These are phyloP conservation scores for Podospora bellae-mahoneyi DNA, from an alignment of 495 filamentous ascomycete genomes.

Conservation along the genomic window DNA sequence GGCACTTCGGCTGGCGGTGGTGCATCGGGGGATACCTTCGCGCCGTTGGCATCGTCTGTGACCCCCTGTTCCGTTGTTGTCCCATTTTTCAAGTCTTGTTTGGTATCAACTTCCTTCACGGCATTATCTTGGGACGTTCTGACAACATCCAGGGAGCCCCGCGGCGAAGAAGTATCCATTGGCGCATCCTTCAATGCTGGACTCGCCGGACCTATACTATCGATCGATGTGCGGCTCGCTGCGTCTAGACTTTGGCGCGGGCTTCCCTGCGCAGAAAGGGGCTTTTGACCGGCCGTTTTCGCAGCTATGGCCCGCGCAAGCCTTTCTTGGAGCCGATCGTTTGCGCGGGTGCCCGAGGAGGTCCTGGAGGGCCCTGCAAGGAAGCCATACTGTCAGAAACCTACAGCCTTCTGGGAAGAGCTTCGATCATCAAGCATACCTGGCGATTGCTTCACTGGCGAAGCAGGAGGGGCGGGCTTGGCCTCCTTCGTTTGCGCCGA, in stretches of 20 bases:
- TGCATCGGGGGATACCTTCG: constrained; percentile 12
- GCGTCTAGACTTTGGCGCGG: constrained; percentile 37
- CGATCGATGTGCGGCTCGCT: constrained; percentile 29
- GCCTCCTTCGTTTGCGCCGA: constrained; percentile 31
- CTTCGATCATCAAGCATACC: constrained; percentile 18
- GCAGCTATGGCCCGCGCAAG: constrained; percentile 62
- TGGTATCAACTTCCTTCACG: background rate
- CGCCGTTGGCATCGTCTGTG: constrained; percentile 6
- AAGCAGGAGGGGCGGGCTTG: constrained; percentile 28
- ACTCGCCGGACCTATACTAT: constrained; percentile 25
- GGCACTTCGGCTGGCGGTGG: constrained; percentile 1
- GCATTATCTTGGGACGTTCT: constrained; percentile 20
- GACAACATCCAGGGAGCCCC: constrained; percentile 24
- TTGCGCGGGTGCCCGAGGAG: constrained; percentile 56
- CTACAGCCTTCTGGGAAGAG: background rate
- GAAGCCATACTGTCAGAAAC: constrained; percentile 21
- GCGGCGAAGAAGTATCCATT: constrained; percentile 16
- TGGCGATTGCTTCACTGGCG: constrained; percentile 31
- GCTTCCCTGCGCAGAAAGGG: constrained; percentile 29
- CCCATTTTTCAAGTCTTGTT: constrained; percentile 2
- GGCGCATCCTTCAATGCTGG: constrained; percentile 17
- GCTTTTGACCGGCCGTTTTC: constrained; percentile 31
- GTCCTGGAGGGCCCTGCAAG: constrained; percentile 44
- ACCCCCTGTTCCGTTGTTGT: background rate
- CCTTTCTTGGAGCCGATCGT: constrained; percentile 81